Base-by-base conservation (phyloP, 176 grass and related monocot genomes). In the Raddia guianensis region DNA sequence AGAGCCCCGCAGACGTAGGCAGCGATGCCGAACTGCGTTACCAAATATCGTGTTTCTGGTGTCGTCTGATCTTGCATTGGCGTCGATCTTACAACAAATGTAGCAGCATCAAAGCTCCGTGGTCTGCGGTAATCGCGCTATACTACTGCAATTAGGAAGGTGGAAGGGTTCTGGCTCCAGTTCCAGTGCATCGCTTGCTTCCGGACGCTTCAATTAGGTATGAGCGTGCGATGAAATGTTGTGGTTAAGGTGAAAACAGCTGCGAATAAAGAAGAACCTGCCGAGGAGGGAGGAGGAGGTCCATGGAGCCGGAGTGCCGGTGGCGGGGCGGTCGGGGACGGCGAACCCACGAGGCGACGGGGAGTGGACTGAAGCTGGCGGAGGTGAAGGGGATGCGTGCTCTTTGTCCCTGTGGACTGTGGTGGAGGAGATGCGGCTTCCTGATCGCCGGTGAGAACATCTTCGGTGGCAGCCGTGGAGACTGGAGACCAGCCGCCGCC, bases 401-500 rank as follows among this genome's bases (percentile, higher is more conserved):
- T 78, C 75, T 63, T 79, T 83, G 63, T 70, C 50, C 48, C 45
- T 90, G 49, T 27, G 27, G 27, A 27, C 27, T 27, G 27, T 64
- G 89, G 40, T 84, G 82, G 71, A 48, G 73, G 59, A 74, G 86
- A 70, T 86, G 90, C 8, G 80, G 75, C 42, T 92, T 98, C 86
- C 82, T 88, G 50, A 91, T 87, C 68, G 96, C 96, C 66, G 96
- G 90, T 10, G 92, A 95, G 82, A 98, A 98, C 96, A 98, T 98
- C 15, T 66, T 71, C 46, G 68, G 62, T 67, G 59, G 83, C 58
- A 56, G 56, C 9, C 64, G 21, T 68, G 20, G 27, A 27, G 27
- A 27, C 37, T 27, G 75, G 27, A 27, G 27, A 42, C 63, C 67
- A 35, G 68, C 68, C 34, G 77, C 57, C 46, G n/a, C 82, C 48